Base-by-base conservation (phyloP, 148 eudicot species). In the Chenopodium berlandieri region DNA sequence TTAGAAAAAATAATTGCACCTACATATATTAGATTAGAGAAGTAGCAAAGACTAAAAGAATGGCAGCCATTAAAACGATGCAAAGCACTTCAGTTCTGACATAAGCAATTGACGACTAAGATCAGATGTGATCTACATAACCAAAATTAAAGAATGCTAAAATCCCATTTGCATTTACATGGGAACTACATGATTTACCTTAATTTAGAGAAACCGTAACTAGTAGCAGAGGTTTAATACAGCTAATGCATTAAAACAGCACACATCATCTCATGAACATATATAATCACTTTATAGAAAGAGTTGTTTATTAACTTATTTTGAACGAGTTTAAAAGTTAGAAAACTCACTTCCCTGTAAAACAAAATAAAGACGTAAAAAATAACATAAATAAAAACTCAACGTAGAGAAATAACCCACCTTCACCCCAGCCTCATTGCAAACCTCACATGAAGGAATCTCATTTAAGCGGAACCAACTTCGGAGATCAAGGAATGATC, bases 371-470 rank as follows among this genome's bases (percentile, higher is more conserved):
- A 9, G 77, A 37, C 17, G 78, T 46, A 79, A 79, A 32, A 54
- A 62, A 80, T 1, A 40, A 40, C 44, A 40, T 4, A 6, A 40
- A 6, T 6, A 40, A 40, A 40, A 40, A 40, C 44, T 40, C 2
- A 9, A 20, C 50, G 40, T 48, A 30, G 66, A 13, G 64, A 78
- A 20, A 69, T 6, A 62, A 22, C 47, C 78, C 60, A 94, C 98
- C 99, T 94, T 96, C 74, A 96, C 83, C 23, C 90, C 95, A 84
- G 98, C 97, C 86, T 96, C 99, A 76, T 96, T 96, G 90, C 99
- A 96, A 75, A 90, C 92, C 71, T 89, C 94, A 83, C 99, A 96
- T 31, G 89, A 83, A 79, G 95, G 92, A 78, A 96, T 89, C 72
- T 94, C 99, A 82, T 89, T 92, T 70, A 78, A 77, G 75, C 86